Evolutionary conservation across 2,329 filamentous ascomycete species (phyloP), one percentile per base, ranked within the genome.

Genomic region (Penicillium decumbens): DNA sequence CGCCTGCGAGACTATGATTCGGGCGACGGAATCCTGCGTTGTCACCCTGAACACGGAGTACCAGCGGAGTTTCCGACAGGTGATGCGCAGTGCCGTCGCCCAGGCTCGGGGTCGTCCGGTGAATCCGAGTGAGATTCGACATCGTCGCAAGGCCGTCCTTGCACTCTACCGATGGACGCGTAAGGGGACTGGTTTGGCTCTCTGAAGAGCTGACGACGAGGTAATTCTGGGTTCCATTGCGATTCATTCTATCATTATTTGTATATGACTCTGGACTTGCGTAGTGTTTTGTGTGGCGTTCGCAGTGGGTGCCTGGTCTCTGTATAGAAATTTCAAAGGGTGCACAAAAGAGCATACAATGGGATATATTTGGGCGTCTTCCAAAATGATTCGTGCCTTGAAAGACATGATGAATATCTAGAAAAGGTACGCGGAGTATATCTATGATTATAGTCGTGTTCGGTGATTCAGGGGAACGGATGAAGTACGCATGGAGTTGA

Each of bases 41-140:
- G 89, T 93, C 49, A 95, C 90, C 9, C 77, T 95, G 44, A 93
- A 89, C 67, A 95, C 90, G 1, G 90, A 95, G 68, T 96, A 95
- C 70, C 91, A 95, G 87, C 81, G 91, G 60, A 95, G 95, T 72
- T 95, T 96, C 74, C 88, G 89, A 60, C 92, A 91, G 72, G 90
- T 95, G 30, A 95, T 96, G 90, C 86, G 90, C 43, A 92, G 88
- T 53, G 89, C 91, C 27, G 78, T 96, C 13, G 87, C 89, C 10
- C 89, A 95, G 68, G 89, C 95, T 43, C 84, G 88, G 43, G 91
- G 90, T 27, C 82, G 89, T 43, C 85, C 88, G 6, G 88, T 95
- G 63, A 90, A 95, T 62, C 81, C 89, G 42, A 85, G 85, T 55
- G 89, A 95, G 70, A 88, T 93, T 64, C 87, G 95, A 59, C 83